A percentile compares a stretch with the other conserved stretches of the same genome.
phyloP scores from a whole-genome alignment of 768 basidiomycete genomes.

The Rossbeevera mucosa region DNA sequence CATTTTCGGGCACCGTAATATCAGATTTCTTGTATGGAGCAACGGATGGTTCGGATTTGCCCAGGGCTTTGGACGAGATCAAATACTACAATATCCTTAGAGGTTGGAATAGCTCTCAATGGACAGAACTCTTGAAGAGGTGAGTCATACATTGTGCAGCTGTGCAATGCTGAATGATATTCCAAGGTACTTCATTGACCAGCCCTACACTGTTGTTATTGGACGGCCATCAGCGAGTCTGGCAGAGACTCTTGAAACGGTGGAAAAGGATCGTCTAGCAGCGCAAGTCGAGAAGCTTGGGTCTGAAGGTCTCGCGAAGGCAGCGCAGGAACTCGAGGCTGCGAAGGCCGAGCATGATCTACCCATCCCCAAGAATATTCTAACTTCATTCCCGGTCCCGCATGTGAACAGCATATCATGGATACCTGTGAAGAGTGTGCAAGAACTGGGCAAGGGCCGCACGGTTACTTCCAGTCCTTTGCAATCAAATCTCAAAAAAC shows the following conservation, averaged over 20 bases:
- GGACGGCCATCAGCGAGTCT: constrained; percentile 87
- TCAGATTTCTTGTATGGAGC: constrained; percentile 84
- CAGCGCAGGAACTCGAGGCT: constrained; percentile 61
- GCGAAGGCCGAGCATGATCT: constrained; percentile 85
- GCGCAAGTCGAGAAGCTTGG: constrained; percentile 69
- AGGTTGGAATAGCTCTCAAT: constrained; percentile 69
- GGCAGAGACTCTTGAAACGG: constrained; percentile 72
- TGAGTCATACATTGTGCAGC: constrained; percentile 33
- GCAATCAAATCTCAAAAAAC: constrained; percentile 47
- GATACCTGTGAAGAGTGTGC: constrained; percentile 72
- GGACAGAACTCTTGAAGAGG: constrained; percentile 74
- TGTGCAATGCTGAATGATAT: constrained; percentile 7
- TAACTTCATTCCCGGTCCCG: constrained; percentile 87
- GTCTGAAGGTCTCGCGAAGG: constrained; percentile 70
- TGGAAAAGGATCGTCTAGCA: constrained; percentile 74
- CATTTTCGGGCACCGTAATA: constrained; percentile 71
- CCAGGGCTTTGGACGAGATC: constrained; percentile 71
- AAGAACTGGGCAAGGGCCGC: constrained; percentile 56
- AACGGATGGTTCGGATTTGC: constrained; percentile 75
- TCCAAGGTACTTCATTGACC: constrained; percentile 72
- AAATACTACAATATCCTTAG: constrained; percentile 62
- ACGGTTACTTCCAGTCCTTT: constrained; percentile 26
- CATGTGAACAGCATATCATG: constrained; percentile 87
- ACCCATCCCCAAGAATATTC: constrained; percentile 74
- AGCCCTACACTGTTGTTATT: constrained; percentile 66